phyloP scores from a whole-genome alignment of 768 basidiomycete genomes.

The Flagelloscypha sp. region DNA sequence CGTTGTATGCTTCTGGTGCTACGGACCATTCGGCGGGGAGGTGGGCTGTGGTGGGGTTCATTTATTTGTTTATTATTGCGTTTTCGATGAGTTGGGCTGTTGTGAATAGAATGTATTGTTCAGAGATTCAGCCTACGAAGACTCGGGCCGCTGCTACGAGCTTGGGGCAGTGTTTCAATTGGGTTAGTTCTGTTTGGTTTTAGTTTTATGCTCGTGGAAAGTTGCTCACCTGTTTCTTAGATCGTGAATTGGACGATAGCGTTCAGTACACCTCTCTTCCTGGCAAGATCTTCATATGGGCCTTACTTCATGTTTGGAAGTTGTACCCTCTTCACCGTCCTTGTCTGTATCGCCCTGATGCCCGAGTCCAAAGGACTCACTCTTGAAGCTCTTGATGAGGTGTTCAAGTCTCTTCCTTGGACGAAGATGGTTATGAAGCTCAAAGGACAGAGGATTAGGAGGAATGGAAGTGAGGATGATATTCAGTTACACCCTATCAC shows the following conservation, averaged over 20 bases:
- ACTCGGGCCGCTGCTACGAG: slow-evolving; percentile 35
- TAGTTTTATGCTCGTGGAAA: neutral
- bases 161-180: slow-evolving; percentile 32
- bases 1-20: slow-evolving; percentile 32
- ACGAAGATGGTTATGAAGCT: no score
- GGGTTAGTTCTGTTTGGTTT: slow-evolving; percentile 29
- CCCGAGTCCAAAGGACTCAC: slow-evolving; percentile 38
- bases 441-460: no score
- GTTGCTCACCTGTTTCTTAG: slow-evolving; percentile 13
- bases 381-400: slow-evolving; percentile 32
- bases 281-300: slow-evolving; percentile 32
- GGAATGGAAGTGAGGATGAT: no score
- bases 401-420: no score
- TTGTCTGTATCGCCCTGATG: slow-evolving; percentile 29
- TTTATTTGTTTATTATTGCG: slow-evolving; percentile 37
- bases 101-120: slow-evolving; percentile 29
- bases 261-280: slow-evolving; percentile 38
- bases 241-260: slow-evolving; percentile 36
- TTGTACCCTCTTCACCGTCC: slow-evolving; percentile 26
- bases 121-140: slow-evolving; percentile 40
- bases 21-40: slow-evolving; percentile 21
- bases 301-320: slow-evolving; percentile 40
- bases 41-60: slow-evolving; percentile 36
- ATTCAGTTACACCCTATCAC: no score
- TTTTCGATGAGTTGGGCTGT: slow-evolving; percentile 39